phyloP scores from a whole-genome alignment of 257 asterid genomes.

The Penstemon newberryi region DNA sequence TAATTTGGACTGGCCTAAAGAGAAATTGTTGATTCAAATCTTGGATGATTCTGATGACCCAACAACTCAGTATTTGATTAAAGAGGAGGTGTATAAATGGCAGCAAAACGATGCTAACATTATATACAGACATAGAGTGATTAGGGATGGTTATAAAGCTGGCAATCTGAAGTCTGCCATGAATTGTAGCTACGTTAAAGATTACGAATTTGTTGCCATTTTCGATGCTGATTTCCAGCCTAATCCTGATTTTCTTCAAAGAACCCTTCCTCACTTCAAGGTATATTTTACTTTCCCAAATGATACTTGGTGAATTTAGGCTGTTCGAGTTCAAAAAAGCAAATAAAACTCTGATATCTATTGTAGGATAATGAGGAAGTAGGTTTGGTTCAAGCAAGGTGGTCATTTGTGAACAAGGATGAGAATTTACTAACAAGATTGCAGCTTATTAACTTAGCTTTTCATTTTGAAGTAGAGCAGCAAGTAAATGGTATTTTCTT shows the following conservation, averaged over 20 bases:
- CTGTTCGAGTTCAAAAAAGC: background rate
- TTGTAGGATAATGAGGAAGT: constrained; percentile 86
- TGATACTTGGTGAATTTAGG: background rate
- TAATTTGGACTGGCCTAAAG: constrained; percentile 86
- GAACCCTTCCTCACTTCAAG: constrained; percentile 86
- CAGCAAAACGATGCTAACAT: constrained; percentile 76
- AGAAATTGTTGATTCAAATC: constrained; percentile 73
- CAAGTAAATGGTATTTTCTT: constrained; percentile 86
- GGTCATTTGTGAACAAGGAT: constrained; percentile 96
- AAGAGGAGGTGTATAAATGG: constrained; percentile 89
- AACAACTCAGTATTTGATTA: constrained; percentile 55
- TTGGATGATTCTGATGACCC: constrained; percentile 92
- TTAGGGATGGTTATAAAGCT: constrained; percentile 91
- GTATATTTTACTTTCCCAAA: constrained; percentile 35
- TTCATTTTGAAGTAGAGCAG: constrained; percentile 97
- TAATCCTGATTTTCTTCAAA: constrained; percentile 68
- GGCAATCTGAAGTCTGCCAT: constrained; percentile 95
- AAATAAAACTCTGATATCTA: constrained; percentile 7
- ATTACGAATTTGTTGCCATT: constrained; percentile 88
- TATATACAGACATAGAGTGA: constrained; percentile 78
- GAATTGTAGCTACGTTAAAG: constrained; percentile 89
- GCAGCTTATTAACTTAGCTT: constrained; percentile 88
- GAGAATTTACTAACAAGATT: constrained; percentile 83
- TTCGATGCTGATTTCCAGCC: constrained; percentile 98
- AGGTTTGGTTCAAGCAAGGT: constrained; percentile 93